phyloP scores from a whole-genome alignment of 2,329 filamentous ascomycete species.

The Phyllosticta ampelicida region DNA sequence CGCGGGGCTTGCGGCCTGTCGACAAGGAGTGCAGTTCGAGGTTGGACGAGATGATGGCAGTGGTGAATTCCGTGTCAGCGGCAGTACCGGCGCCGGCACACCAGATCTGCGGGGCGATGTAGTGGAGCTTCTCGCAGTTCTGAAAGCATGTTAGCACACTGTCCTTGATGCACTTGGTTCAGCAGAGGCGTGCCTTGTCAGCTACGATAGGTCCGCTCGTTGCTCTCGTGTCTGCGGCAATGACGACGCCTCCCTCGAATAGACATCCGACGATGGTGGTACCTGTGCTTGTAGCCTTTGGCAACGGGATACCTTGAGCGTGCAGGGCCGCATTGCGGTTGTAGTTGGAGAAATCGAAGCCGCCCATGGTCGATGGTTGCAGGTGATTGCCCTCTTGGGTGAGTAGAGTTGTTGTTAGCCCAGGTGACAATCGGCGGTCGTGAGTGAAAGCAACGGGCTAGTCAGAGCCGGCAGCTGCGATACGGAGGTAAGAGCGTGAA shows the following conservation, averaged over 20 bases:
- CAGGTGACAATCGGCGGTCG: background rate
- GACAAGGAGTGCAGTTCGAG: constrained; percentile 95
- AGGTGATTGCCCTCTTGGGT: background rate
- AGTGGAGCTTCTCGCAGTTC: constrained; percentile 99
- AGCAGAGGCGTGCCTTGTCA: constrained; percentile 61
- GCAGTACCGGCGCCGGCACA: constrained; percentile 96
- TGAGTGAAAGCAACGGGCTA: background rate
- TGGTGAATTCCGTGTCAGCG: constrained; percentile 98
- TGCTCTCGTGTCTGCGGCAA: constrained; percentile 95
- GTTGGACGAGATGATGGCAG: constrained; percentile 94
- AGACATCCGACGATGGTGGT: constrained; percentile 98
- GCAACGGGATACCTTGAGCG: constrained; percentile 83
- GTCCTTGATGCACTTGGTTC: constrained; percentile 5
- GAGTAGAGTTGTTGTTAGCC: background rate
- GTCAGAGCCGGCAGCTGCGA: background rate
- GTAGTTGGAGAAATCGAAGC: constrained; percentile 99
- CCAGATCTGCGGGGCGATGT: constrained; percentile 98
- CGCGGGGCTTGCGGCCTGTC: constrained; percentile 89
- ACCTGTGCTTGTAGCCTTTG: constrained; percentile 96
- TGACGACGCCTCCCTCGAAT: constrained; percentile 93
- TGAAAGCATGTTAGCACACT: constrained; percentile 20
- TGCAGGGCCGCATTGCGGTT: constrained; percentile 97
- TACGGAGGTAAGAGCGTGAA: background rate
- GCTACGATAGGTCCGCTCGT: constrained; percentile 97
- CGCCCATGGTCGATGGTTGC: constrained; percentile 53